Evolutionary conservation across 495 filamentous ascomycete species (phyloP).

Genomic region (Collariella sp.): DNA sequence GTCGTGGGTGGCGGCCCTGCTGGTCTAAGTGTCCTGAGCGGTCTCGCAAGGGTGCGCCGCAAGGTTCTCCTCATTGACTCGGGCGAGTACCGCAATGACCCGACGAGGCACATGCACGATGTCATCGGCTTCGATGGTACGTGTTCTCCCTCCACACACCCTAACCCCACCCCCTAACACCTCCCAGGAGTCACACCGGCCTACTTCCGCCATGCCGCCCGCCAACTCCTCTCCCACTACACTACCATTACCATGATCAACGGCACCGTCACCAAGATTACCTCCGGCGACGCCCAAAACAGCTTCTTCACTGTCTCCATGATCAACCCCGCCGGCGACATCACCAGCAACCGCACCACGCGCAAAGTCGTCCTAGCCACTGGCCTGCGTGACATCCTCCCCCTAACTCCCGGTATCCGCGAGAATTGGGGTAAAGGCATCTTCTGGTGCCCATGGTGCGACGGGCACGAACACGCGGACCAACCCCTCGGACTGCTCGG

Average conservation of each 20-base stretch:
- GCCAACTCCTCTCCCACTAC: conserved; percentile 44
- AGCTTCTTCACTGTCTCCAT: conserved; percentile 37
- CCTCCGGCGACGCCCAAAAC: conserved; percentile 27
- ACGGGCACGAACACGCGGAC: conserved; percentile 51
- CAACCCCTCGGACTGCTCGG: conserved; percentile 47
- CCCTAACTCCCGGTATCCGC: conserved; percentile 41
- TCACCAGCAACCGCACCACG: conserved; percentile 27
- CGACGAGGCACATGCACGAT: conserved; percentile 50
- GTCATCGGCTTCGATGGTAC: conserved; percentile 51
- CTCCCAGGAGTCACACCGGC: conserved; percentile 41
- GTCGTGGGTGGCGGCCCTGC: conserved; percentile 30
- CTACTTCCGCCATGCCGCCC: conserved; percentile 44
- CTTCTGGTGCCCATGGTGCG: conserved; percentile 57
- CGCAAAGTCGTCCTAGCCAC: conserved; percentile 49
- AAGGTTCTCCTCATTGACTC: conserved; percentile 48
- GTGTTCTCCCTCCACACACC: not conserved
- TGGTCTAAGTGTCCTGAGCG: conserved; percentile 43
- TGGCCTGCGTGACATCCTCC: conserved; percentile 46
- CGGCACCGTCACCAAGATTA: conserved; percentile 42
- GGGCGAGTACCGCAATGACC: conserved; percentile 47
- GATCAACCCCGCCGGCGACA: not conserved
- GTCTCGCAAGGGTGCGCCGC: conserved; percentile 46
- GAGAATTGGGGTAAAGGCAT: conserved; percentile 50
- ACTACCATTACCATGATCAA: conserved; percentile 41
- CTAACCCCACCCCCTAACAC: not conserved